Base-by-base conservation (phyloP, 192 early-diverging fungal genomes). In the Backusella macrospora region DNA sequence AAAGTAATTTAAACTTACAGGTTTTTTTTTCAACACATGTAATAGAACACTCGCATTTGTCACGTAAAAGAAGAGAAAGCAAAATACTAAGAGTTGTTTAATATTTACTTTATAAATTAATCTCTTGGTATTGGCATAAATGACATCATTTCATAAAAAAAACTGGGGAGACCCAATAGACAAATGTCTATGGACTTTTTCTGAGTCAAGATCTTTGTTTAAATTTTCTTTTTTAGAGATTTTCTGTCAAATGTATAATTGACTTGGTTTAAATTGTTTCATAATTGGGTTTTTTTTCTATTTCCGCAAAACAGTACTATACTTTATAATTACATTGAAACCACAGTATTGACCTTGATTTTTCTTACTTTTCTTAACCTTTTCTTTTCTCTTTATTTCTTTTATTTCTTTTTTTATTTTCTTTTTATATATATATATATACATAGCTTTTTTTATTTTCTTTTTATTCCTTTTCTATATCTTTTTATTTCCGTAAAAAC, bases 231-330 rank as follows among this genome's bases (percentile, higher is more conserved):
- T 48, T 49, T 23, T 34, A 34, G 29, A 34, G 29, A 34, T 34
- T 34, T 52, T 52, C 49, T 52, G 49, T 52, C 49, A 52, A 52
- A 52, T 52, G 16, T 52, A 52, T 52, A 52, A 52, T 18, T 52
- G n/a, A 52, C 49, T 52, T 18, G 49, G 49, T 18, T 3, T 52
- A 23, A 52, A 52, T 18, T 52, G 49, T 52, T n/a, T 52, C 16
- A 52, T 52, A 9, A 52, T 52, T 52, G 49, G 49, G 18, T 7
- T 21, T 52, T 52, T 52, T 52, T 52, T 52, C 49, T 52, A 52
- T 52, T 52, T 21, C 49, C 49, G 49, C 49, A 52, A 52, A 18
- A 52, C 49, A 52, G 49, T 7, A 9, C 49, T 52, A 52, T 52
- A 16, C 49, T 52, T 59, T 26, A 59, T 23, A 26, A 59, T 34